These are phyloP conservation scores for Raffaelea ambrosiae DNA, from an alignment of 2,329 filamentous ascomycete genomes.

Conservation along the genomic window DNA sequence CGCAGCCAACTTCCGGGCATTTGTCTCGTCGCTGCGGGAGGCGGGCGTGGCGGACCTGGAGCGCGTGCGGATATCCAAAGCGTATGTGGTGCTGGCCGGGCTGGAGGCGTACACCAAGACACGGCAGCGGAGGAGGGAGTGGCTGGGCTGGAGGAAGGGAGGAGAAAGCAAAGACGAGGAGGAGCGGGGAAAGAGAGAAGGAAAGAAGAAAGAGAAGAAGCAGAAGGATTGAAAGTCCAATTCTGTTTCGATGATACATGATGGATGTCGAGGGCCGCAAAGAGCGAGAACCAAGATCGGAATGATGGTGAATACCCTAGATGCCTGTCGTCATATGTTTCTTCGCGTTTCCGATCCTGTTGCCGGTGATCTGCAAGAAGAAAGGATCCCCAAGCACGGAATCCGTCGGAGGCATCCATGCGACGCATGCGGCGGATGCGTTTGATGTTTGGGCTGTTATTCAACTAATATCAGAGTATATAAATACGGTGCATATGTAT, in stretches of 20 bases:
- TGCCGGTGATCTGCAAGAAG: no score
- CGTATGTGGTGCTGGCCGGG: conserved; percentile 74
- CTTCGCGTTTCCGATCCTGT: no score
- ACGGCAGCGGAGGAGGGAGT: conserved; percentile 52
- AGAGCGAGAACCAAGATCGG: background rate
- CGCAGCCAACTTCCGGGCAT: conserved; percentile 72
- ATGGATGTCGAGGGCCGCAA: no score
- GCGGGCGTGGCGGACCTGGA: conserved; percentile 73
- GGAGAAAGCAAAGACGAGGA: background rate
- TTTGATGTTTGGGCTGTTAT: no score
- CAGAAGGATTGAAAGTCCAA: background rate
- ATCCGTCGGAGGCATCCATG: no score
- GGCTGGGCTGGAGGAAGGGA: conserved; percentile 20
- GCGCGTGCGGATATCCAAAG: conserved; percentile 68
- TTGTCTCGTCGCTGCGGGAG: conserved; percentile 64
- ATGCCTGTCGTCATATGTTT: no score
- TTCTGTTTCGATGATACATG: no score
- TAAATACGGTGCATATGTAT: no score
- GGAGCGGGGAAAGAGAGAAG: background rate
- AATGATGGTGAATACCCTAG: no score
- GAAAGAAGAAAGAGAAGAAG: background rate
- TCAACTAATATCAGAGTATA: no score
- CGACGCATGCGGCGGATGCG: no score
- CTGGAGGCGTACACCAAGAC: conserved; percentile 72
- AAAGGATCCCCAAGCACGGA: no score